Percentiles rank a stretch among this genome's conserved stretches.
These are phyloP conservation scores for Cocos nucifera DNA, from an alignment of 176 grass and related monocot genomes.

Conservation along the genomic window DNA sequence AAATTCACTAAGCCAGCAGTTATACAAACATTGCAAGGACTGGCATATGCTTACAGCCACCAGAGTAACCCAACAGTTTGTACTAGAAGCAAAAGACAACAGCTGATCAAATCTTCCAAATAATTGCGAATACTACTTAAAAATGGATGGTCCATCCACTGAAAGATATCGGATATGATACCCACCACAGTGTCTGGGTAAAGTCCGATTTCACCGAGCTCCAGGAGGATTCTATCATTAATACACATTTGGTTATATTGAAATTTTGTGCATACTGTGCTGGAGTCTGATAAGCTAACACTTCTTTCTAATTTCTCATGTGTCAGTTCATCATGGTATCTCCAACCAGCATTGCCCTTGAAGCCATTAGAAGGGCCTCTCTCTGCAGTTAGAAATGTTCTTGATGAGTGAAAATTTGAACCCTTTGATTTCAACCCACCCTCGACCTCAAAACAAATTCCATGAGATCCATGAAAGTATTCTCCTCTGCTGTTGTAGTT, in stretches of 20 bases:
- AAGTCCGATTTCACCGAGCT: slow-evolving; percentile 64
- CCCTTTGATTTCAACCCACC: slow-evolving; percentile 41
- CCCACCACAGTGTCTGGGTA: slow-evolving; percentile 63
- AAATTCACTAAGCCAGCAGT: too few species aligned
- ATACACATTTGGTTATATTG: slow-evolving; percentile 66
- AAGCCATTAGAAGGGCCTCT: slow-evolving; percentile 38
- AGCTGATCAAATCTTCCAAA: too few species aligned
- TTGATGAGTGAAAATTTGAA: slow-evolving; percentile 39
- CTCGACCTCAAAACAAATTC: slow-evolving; percentile 39
- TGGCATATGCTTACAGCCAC: too few species aligned
- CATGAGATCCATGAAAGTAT: slow-evolving; percentile 37
- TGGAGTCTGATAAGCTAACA: slow-evolving; percentile 27
- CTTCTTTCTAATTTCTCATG: slow-evolving; percentile 23
- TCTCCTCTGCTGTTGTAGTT: slow-evolving; percentile 31
- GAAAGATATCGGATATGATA: neutral
- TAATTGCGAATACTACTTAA: too few species aligned
- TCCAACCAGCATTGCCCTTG: slow-evolving; percentile 48
- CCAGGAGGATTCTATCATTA: slow-evolving; percentile 59
- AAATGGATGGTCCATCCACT: too few species aligned
- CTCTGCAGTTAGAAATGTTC: slow-evolving; percentile 32
- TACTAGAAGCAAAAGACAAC: too few species aligned
- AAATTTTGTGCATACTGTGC: slow-evolving; percentile 48
- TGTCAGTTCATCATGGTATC: slow-evolving; percentile 38
- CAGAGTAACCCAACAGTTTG: too few species aligned
- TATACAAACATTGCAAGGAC: too few species aligned